Evolutionary conservation across 139 green algal genomes (phyloP).

Genomic region (Tetradesmus obliquus): DNA sequence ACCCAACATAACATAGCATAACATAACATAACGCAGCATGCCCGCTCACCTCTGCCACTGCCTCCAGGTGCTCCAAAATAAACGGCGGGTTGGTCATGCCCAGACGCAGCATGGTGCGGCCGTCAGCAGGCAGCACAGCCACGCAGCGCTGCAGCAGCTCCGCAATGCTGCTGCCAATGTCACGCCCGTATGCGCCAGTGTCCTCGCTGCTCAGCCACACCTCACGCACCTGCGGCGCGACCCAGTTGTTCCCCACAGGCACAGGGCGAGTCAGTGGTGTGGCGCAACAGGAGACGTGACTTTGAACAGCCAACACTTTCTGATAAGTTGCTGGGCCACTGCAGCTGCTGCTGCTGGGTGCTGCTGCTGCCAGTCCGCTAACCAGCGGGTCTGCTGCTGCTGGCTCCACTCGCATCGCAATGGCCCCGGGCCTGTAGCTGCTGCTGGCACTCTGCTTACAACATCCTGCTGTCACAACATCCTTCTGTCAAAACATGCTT

Average conservation of each 20-base stretch:
- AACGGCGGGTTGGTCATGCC: slow-evolving; percentile 98
- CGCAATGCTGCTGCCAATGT: slow-evolving; percentile 84
- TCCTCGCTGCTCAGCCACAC: slow-evolving; percentile 95
- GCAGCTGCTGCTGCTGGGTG: too few species aligned
- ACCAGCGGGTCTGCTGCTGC: slow-evolving; percentile 74
- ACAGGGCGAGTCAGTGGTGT: neutral
- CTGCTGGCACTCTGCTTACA: slow-evolving; percentile 17
- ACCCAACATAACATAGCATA: neutral
- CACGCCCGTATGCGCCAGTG: slow-evolving; percentile 90
- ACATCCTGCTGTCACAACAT: neutral
- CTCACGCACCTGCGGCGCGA: slow-evolving; percentile 74
- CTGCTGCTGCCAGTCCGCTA: neutral
- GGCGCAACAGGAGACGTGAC: neutral
- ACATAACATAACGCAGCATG: neutral
- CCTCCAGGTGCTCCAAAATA: slow-evolving; percentile 90
- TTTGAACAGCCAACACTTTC: neutral
- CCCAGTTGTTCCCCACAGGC: too few species aligned
- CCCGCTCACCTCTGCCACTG: slow-evolving; percentile 55
- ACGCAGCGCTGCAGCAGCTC: slow-evolving; percentile 75
- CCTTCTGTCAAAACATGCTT: slow-evolving; percentile 8
- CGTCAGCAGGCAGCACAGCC: slow-evolving; percentile 80
- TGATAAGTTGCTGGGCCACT: neutral
- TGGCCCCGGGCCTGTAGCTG: slow-evolving; percentile 70
- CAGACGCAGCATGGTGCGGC: slow-evolving; percentile 85
- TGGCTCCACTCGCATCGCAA: slow-evolving; percentile 68